phyloP scores from a whole-genome alignment of 768 basidiomycete genomes.

The Mrakia frigida region DNA sequence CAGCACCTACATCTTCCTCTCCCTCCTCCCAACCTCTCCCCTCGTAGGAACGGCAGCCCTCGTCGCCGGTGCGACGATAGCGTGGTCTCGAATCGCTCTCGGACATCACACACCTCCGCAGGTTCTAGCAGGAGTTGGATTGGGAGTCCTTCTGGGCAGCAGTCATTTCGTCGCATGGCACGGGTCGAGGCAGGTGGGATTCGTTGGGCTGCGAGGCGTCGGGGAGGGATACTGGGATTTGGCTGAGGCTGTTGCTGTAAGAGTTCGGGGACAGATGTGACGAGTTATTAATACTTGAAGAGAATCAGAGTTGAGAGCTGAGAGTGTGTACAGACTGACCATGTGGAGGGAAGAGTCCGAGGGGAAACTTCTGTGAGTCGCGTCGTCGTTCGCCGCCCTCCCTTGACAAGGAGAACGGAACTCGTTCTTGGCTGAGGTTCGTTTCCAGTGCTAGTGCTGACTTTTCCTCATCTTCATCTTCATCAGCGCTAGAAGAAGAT shows the following conservation, averaged over 20 bases:
- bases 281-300: not conserved
- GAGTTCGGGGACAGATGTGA: conserved; percentile 15
- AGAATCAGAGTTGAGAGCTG: too few relatives aligned
- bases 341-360: too few relatives aligned
- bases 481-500: too few relatives aligned
- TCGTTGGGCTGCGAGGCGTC: not conserved
- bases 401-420: too few relatives aligned
- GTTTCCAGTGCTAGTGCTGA: too few relatives aligned
- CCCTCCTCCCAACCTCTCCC: conserved; percentile 36
- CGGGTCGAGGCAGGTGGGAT: not conserved
- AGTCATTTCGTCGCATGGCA: conserved; percentile 14
- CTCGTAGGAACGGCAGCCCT: not conserved
- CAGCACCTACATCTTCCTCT: conserved; percentile 38
- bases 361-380: too few relatives aligned
- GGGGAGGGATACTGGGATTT: conserved; percentile 21
- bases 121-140: conserved; percentile 16
- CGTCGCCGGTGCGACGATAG: not conserved
- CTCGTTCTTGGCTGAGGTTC: too few relatives aligned
- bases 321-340: too few relatives aligned
- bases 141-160: not conserved
- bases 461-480: too few relatives aligned
- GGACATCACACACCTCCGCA: conserved; percentile 22
- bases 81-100: conserved; percentile 15
- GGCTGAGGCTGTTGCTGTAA: conserved; percentile 6
- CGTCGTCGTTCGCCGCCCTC: too few relatives aligned